Conservation (phyloP, 805 yeast genomes). For the Spathaspora arborariae region DNA sequence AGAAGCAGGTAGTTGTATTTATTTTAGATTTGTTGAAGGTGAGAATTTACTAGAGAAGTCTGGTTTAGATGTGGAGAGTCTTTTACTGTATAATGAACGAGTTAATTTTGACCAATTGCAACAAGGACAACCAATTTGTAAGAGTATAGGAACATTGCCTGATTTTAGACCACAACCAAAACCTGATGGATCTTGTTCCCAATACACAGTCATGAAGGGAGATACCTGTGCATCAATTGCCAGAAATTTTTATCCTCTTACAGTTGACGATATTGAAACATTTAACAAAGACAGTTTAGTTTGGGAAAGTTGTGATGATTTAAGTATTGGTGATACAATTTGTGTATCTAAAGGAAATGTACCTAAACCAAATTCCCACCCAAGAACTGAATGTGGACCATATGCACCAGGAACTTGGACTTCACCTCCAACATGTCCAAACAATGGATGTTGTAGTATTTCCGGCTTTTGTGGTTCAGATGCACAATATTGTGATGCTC, state of each 20-base stretch:
- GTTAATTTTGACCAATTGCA: slow-evolving; percentile 7
- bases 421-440: slow-evolving; percentile 13
- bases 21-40: slow-evolving; percentile 1
- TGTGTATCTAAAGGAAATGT: slow-evolving; percentile 16
- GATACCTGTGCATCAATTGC: slow-evolving; percentile 12
- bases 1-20: slow-evolving; percentile 10
- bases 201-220: slow-evolving; percentile 10
- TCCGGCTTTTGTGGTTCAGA: slow-evolving; percentile 13
- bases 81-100: slow-evolving; percentile 9
- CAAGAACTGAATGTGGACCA: slow-evolving; percentile 18
- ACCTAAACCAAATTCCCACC: slow-evolving; percentile 13
- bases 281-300: slow-evolving; percentile 13
- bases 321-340: slow-evolving; percentile 8
- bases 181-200: slow-evolving; percentile 15
- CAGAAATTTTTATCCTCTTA: slow-evolving; percentile 9
- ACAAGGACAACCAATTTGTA: slow-evolving; percentile 11
- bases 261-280: slow-evolving; percentile 5
- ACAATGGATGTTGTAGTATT: slow-evolving; percentile 16
- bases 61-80: slow-evolving; percentile 10
- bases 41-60: slow-evolving; percentile 1
- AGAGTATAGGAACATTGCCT: slow-evolving; percentile 7
- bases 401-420: slow-evolving; percentile 14
- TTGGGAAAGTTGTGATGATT: slow-evolving; percentile 14
- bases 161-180: slow-evolving; percentile 9
- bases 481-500: slow-evolving; percentile 13